phyloP scores from a whole-genome alignment of 1,139 yeast species.

The Taphrina wiesneri region DNA sequence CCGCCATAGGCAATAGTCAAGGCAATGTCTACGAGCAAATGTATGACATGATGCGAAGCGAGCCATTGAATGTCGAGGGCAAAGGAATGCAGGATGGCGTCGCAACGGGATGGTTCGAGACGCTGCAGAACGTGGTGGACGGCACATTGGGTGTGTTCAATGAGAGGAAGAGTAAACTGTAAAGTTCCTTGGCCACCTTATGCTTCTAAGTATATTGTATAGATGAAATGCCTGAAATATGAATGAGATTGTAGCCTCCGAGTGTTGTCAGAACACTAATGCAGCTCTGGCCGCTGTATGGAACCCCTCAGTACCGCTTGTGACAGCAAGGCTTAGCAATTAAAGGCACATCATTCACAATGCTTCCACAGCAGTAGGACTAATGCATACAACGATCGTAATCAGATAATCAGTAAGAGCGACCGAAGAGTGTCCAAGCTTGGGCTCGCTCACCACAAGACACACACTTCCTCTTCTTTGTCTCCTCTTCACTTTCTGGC shows the following conservation, averaged over 20 bases:
- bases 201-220: neutral
- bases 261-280: too few relatives aligned
- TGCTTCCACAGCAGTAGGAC: too few relatives aligned
- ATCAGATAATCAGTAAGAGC: slow-evolving; percentile 62
- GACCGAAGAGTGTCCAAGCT: slow-evolving; percentile 90
- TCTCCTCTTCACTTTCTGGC: slow-evolving; percentile 53
- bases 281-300: too few relatives aligned
- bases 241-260: neutral
- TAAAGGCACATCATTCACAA: too few relatives aligned
- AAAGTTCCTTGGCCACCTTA: neutral
- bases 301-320: too few relatives aligned
- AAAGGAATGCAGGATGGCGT: slow-evolving; percentile 28
- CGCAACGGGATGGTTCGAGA: slow-evolving; percentile 30
- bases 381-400: too few relatives aligned
- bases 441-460: slow-evolving; percentile 74
- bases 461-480: slow-evolving; percentile 71
- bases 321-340: too few relatives aligned
- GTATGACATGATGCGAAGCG: slow-evolving; percentile 46
- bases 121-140: slow-evolving; percentile 25
- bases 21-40: slow-evolving; percentile 87
- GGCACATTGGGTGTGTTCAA: slow-evolving; percentile 24
- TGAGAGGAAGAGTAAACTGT: slow-evolving; percentile 26
- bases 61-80: slow-evolving; percentile 31
- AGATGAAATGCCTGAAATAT: neutral
- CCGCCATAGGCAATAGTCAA: slow-evolving; percentile 79